Percentiles rank a stretch among this genome's conserved stretches.
These are phyloP conservation scores for Flaveria sonorensis DNA, from an alignment of 129 eudicot genomes.

Conservation along the genomic window DNA sequence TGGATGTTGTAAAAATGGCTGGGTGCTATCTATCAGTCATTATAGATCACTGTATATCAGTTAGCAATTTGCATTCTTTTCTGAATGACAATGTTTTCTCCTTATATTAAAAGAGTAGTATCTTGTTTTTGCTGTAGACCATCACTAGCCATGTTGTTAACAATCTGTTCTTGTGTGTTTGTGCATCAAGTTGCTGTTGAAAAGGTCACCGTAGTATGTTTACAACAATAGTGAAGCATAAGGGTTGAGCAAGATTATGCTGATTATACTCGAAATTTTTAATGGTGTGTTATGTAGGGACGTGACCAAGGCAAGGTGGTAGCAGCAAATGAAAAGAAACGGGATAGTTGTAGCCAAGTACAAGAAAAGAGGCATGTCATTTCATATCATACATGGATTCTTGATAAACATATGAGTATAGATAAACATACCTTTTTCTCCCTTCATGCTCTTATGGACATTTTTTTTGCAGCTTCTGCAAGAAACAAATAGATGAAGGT, in stretches of 20 bases:
- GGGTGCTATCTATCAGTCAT: too few species aligned
- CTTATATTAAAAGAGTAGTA: background rate
- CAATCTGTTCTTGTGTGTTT: background rate
- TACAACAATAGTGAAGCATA: background rate
- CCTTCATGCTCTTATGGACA: background rate
- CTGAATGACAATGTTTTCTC: too few species aligned
- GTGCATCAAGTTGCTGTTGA: background rate
- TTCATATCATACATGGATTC: background rate
- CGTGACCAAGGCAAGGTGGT: conserved; percentile 35
- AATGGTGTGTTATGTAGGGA: conserved; percentile 36
- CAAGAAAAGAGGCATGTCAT: conserved; percentile 53
- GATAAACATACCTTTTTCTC: conserved; percentile 8
- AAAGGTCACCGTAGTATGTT: background rate
- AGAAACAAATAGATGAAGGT: conserved; percentile 48
- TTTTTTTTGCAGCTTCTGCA: conserved; percentile 42
- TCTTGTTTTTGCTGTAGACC: background rate
- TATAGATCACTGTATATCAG: too few species aligned
- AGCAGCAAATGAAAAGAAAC: conserved; percentile 27
- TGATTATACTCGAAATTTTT: background rate
- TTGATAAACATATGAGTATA: background rate
- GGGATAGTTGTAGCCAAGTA: conserved; percentile 34
- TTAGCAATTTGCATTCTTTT: too few species aligned
- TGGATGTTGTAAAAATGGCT: too few species aligned
- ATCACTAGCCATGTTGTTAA: background rate
- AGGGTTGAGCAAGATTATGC: background rate